Evolutionary conservation across 345 rosid species (phyloP), one percentile per base, ranked within the genome.

Genomic region (Trapa incisa): DNA sequence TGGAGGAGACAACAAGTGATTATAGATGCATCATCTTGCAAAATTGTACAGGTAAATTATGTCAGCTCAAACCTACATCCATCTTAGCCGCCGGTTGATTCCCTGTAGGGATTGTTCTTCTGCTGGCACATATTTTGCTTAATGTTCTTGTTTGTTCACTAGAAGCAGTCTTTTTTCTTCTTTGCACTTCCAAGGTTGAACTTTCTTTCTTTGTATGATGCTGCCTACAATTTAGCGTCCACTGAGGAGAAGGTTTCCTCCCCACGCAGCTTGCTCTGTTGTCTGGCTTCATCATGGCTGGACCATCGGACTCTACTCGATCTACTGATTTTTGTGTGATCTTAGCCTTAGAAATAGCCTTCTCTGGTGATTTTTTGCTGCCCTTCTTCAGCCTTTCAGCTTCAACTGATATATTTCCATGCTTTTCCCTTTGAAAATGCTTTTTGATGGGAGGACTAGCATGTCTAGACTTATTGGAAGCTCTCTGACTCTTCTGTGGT

Each of bases 271-370:
- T 73, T 64, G 80, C 35, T 72, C 66, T 77, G 38, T 64, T 73
- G n/a, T 68, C 80, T 1, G 72, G 77, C 74, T 82, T 83, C 71
- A 70, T 80, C 35, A 50, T 67, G 72, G 32, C 63, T 12, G 14
- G 63, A 32, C 38, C 37, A 58, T 58, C 35, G 32, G 37, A 5
- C 63, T 72, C 73, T 22, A 81, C 80, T 68, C 73, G 80, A 68
- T 81, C 84, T 42, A 73, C 79, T 71, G 79, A 65, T 58, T 63
- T 75, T 42, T 75, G 48, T 65, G 74, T 69, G 38, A 66, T 78
- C 79, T 74, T 83, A 69, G 77, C 75, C 79, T 75, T 84, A 33
- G 35, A 65, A 53, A 14, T 67, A 64, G 74, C 81, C 63, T 78
- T 79, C 42, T 68, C 80, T 16, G n/a, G 29, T 43, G 77, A 70